Evolutionary conservation across 2,329 filamentous ascomycete genomes (phyloP), one percentile per base, ranked within the genome.

Genomic region (Claviceps sp.): DNA sequence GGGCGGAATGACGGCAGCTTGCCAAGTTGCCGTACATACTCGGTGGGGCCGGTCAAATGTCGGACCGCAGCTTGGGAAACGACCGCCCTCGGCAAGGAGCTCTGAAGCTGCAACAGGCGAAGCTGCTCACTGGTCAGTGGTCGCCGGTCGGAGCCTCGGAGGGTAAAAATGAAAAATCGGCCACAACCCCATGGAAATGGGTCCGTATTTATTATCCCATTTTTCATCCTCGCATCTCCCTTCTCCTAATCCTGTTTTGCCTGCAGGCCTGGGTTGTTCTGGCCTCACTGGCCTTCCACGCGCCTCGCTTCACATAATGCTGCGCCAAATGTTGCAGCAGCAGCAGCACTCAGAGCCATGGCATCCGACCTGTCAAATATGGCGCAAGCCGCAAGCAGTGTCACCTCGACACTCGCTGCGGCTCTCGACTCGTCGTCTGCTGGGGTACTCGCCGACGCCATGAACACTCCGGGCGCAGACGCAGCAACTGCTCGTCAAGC

Each of bases 291-390:
- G 54, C 61, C 57, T 55, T 44, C 54, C 52, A 37, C 54, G 53
- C 58, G 56, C 54, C 58, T 34, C 53, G 53, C 55, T 54, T 50
- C 61, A 52, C 66, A 70, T 61, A 55, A 70, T 70, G 68, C 66
- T 66, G 61, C 60, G 59, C 60, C 54, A 59, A 49, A 55, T 57
- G 7, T 42, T 57, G 58, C 54, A 60, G 56, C 58, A 63, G 52
- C 56, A 62, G 56, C 58, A 63, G 52, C 56, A 62, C 55, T 56
- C 59, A 56, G 63, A 63, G 62, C 58, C 65, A 71, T 70, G 69
- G 66, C 67, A 62, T 68, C 67, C 61, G 67, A 68, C 58, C 50
- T 67, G 60, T 68, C 67, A 61, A 67, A 60, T 60, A 67, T 62
- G 59, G 60, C 62, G 50, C 60, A 61, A 45, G 59, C 64, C 61